These are phyloP conservation scores for Scenedesmus sp. DNA, from an alignment of 163 green algal genomes.

Conservation along the genomic window DNA sequence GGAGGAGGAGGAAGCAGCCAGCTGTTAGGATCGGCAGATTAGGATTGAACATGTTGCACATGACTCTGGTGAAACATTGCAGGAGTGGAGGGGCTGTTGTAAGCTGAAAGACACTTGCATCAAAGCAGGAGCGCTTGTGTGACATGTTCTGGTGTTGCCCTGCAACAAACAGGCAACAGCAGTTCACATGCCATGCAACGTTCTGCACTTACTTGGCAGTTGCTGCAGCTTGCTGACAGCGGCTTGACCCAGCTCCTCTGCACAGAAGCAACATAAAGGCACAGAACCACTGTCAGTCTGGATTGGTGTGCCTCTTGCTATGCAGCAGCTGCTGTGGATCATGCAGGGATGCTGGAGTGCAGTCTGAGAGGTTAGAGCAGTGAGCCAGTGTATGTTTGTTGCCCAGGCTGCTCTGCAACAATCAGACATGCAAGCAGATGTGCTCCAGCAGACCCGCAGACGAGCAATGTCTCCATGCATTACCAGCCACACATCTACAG, in stretches of 20 bases:
- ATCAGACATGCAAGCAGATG: too few species aligned
- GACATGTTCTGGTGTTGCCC: neutral
- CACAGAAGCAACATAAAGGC: neutral
- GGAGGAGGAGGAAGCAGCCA: too few species aligned
- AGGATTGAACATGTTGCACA: neutral
- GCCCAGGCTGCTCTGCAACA: too few species aligned
- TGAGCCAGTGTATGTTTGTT: too few species aligned
- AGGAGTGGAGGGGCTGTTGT: too few species aligned
- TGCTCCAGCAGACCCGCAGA: too few species aligned
- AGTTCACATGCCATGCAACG: neutral
- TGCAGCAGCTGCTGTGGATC: neutral
- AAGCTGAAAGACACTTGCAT: neutral
- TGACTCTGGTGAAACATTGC: neutral
- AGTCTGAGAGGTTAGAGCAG: too few species aligned
- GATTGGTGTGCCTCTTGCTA: neutral
- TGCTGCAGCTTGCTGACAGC: constrained; percentile 24
- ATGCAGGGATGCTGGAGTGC: neutral
- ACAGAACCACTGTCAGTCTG: neutral
- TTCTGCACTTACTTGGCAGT: neutral
- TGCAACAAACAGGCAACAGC: neutral
- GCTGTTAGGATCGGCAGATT: neutral
- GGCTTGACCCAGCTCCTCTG: constrained; percentile 37
- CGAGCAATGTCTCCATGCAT: too few species aligned
- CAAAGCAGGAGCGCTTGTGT: neutral
- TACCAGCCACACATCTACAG: neutral